Conservation (phyloP, 2,329 filamentous ascomycete species). For the Didymella exigua region DNA sequence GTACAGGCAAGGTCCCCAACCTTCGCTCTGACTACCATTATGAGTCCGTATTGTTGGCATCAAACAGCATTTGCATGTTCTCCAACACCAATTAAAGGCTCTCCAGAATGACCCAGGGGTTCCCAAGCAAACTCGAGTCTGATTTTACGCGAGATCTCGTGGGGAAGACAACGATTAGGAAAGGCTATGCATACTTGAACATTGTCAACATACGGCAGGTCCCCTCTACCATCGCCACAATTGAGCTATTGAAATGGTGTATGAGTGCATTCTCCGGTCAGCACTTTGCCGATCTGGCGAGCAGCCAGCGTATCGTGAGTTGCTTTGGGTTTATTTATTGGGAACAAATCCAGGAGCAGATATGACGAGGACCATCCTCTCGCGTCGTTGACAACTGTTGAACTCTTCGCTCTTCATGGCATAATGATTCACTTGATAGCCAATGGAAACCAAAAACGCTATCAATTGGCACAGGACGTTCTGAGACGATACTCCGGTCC, state of each 20-base stretch:
- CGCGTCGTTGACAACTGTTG: conserved; percentile 65
- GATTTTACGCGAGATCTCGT: too few relatives aligned
- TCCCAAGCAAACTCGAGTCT: too few relatives aligned
- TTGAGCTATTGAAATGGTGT: too few relatives aligned
- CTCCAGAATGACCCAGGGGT: too few relatives aligned
- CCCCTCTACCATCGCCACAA: too few relatives aligned
- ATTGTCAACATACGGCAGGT: too few relatives aligned
- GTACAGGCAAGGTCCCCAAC: conserved; percentile 57
- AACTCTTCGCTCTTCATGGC: conserved; percentile 36
- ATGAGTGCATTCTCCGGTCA: not conserved
- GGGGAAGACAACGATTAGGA: too few relatives aligned
- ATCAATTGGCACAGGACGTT: conserved; percentile 76
- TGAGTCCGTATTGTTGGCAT: conserved; percentile 69
- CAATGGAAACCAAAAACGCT: conserved; percentile 73
- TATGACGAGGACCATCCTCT: conserved; percentile 72
- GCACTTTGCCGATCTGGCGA: conserved; percentile 21
- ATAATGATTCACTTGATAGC: conserved; percentile 74
- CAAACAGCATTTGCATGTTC: conserved; percentile 37
- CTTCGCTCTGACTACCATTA: conserved; percentile 42
- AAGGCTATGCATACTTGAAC: too few relatives aligned
- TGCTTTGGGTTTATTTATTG: conserved; percentile 61
- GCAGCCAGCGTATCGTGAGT: conserved; percentile 66
- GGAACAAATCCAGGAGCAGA: conserved; percentile 68
- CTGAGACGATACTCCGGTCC: conserved; percentile 32
- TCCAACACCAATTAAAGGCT: not conserved